phyloP scores from a whole-genome alignment of 768 basidiomycete genomes.

The Termitomyces sp. region DNA sequence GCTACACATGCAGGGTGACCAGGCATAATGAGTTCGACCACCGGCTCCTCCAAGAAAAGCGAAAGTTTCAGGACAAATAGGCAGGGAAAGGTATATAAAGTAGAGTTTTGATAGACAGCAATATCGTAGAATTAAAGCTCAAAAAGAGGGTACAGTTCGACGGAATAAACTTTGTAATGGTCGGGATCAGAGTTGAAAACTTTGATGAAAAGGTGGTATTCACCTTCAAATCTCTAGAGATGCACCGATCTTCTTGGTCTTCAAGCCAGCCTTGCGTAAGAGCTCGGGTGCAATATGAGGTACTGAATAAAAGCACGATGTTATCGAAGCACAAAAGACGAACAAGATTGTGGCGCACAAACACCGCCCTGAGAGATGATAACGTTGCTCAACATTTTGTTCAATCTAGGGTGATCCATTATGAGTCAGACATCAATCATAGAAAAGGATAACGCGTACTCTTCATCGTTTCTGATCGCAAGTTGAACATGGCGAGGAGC shows the following conservation, averaged over 20 bases:
- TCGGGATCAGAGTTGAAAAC: background rate
- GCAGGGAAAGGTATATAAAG: no score
- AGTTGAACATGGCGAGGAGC: slow-evolving; percentile 81
- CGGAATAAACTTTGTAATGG: background rate
- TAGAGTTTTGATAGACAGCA: background rate
- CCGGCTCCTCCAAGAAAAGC: no score
- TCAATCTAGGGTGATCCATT: slow-evolving; percentile 33
- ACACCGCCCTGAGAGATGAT: slow-evolving; percentile 81
- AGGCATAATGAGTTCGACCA: background rate
- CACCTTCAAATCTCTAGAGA: background rate
- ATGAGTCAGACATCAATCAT: background rate
- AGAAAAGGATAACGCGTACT: slow-evolving; percentile 31
- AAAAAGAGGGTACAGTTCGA: no score
- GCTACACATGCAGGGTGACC: background rate
- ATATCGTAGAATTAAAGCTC: background rate
- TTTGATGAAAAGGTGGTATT: background rate
- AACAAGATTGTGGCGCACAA: slow-evolving; percentile 35
- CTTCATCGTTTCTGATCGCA: slow-evolving; percentile 76
- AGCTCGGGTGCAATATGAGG: slow-evolving; percentile 20
- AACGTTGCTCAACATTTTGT: slow-evolving; percentile 55
- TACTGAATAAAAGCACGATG: slow-evolving; percentile 6
- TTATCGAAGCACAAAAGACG: background rate
- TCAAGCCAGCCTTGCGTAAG: slow-evolving; percentile 7
- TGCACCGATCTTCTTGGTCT: background rate
- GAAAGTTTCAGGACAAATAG: background rate